Conservation (phyloP, 805 yeast species). For the Phaffomyces antillensis region DNA sequence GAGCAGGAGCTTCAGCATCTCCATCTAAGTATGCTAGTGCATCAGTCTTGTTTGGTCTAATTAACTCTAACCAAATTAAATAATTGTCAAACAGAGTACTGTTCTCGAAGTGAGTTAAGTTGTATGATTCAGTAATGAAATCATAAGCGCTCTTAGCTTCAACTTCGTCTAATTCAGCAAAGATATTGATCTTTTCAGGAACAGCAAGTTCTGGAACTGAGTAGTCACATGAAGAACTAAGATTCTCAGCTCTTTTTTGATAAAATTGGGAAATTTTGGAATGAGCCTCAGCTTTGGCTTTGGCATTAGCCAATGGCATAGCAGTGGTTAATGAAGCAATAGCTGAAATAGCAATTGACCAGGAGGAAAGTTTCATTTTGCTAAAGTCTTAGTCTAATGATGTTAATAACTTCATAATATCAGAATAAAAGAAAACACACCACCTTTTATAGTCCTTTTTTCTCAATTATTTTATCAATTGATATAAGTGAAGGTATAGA, state of each 20-base stretch:
- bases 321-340: not conserved
- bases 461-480: too few species aligned
- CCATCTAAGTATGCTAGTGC: conserved; percentile 19
- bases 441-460: not conserved
- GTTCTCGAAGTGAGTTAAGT: conserved; percentile 14
- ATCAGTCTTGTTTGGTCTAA: conserved; percentile 24
- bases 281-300: not conserved
- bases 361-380: not conserved
- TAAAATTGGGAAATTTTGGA: not conserved
- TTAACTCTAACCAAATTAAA: conserved; percentile 18
- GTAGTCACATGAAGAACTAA: not conserved
- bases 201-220: conserved; percentile 11
- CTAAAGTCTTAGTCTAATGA: too few species aligned
- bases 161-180: conserved; percentile 17
- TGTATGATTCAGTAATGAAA: conserved; percentile 11
- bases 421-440: too few species aligned
- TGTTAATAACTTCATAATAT: too few species aligned
- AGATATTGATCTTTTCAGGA: conserved; percentile 17
- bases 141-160: conserved; percentile 14
- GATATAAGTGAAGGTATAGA: too few species aligned
- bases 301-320: not conserved
- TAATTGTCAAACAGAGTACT: conserved; percentile 20
- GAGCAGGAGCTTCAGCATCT: conserved; percentile 15
- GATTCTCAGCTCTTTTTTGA: not conserved
- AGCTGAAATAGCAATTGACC: not conserved